These are phyloP conservation scores for Penicillium sp. DNA, from an alignment of 2,329 filamentous ascomycete genomes.

Conservation along the genomic window DNA sequence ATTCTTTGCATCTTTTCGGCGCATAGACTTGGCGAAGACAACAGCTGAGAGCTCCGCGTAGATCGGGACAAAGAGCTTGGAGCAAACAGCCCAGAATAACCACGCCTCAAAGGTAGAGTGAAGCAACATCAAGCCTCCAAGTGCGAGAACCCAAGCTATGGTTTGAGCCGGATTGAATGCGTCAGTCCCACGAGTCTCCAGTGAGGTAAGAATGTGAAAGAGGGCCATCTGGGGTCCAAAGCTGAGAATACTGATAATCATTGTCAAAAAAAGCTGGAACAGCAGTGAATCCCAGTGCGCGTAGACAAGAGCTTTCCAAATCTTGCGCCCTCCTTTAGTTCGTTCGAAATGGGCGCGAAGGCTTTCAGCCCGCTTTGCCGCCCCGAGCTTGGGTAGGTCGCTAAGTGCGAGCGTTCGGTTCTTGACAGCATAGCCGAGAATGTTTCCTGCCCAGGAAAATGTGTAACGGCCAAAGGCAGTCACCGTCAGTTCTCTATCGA, in stretches of 20 bases:
- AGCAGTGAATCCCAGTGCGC: slow-evolving; percentile 64
- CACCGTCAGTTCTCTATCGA: slow-evolving; percentile 68
- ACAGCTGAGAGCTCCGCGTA: slow-evolving; percentile 73
- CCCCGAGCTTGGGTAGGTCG: slow-evolving; percentile 68
- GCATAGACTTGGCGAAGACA: slow-evolving; percentile 78
- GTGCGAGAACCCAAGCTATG: slow-evolving; percentile 71
- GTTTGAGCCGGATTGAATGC: slow-evolving; percentile 58
- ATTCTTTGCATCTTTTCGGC: slow-evolving; percentile 70
- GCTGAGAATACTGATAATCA: slow-evolving; percentile 63
- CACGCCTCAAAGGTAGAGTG: slow-evolving; percentile 66
- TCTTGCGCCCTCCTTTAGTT: slow-evolving; percentile 43
- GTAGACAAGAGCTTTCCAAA: slow-evolving; percentile 67
- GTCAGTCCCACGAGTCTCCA: slow-evolving; percentile 63
- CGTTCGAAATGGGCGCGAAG: slow-evolving; percentile 57
- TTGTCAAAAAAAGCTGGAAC: slow-evolving; percentile 65
- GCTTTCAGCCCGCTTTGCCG: slow-evolving; percentile 59
- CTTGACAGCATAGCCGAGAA: slow-evolving; percentile 62
- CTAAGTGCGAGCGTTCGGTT: slow-evolving; percentile 66
- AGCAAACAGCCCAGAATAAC: slow-evolving; percentile 70
- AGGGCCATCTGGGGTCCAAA: slow-evolving; percentile 75
- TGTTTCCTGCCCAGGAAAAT: slow-evolving; percentile 66
- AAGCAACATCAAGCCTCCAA: slow-evolving; percentile 66
- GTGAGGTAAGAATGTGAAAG: slow-evolving; percentile 66
- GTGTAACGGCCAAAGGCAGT: slow-evolving; percentile 68
- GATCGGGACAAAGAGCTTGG: slow-evolving; percentile 68